A percentile compares a stretch with the other conserved stretches of the same genome.
These are phyloP conservation scores for Morella rubra DNA, from an alignment of 306 rosid genomes.

Conservation along the genomic window DNA sequence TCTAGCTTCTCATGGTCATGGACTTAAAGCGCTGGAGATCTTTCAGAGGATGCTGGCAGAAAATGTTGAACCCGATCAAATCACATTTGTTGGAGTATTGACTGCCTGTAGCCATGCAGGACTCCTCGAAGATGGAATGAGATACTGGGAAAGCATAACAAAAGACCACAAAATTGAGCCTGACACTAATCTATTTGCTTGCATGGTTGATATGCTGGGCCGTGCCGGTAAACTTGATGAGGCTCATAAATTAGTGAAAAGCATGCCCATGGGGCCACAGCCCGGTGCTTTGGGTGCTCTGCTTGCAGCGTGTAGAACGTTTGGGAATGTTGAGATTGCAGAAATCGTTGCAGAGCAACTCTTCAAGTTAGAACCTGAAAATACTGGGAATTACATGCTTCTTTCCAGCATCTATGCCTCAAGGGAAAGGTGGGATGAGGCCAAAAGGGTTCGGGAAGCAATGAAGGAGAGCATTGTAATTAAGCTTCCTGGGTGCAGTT, in stretches of 20 bases:
- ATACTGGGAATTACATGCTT: constrained; percentile 29
- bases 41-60: constrained; percentile 26
- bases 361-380: constrained; percentile 28
- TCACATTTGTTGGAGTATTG: constrained; percentile 30
- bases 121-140: constrained; percentile 23
- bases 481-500: constrained; percentile 26
- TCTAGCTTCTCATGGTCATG: constrained; percentile 34
- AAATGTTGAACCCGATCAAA: constrained; percentile 22
- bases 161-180: constrained; percentile 24
- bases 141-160: constrained; percentile 27
- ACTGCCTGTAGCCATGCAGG: constrained; percentile 29
- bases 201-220: constrained; percentile 30
- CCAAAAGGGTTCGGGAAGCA: constrained; percentile 12
- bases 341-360: constrained; percentile 25
- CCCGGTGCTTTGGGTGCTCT: constrained; percentile 30
- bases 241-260: constrained; percentile 12
- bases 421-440: constrained; percentile 21
- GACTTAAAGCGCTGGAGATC: constrained; percentile 24
- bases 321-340: constrained; percentile 25
- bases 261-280: constrained; percentile 29
- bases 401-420: constrained; percentile 24
- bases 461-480: constrained; percentile 10
- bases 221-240: constrained; percentile 29
- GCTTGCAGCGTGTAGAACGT: constrained; percentile 32
- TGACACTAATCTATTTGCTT: constrained; percentile 19